These are phyloP conservation scores for Sclerospora graminicola DNA, from an alignment of 352 stramenopile genomes.

Conservation along the genomic window DNA sequence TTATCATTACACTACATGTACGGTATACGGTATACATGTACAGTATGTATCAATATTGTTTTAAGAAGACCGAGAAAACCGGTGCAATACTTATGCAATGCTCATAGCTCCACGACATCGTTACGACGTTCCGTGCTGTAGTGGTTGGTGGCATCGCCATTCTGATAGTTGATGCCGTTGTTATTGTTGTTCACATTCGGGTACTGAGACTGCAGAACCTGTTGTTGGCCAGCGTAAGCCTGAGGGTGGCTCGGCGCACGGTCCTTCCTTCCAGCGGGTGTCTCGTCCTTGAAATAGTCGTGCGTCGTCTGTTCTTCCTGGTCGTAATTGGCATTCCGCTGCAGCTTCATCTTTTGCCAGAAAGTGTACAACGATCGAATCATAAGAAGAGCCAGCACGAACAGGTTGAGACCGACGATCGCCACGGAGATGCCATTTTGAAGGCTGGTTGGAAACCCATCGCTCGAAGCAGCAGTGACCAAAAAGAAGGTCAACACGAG, in stretches of 20 bases:
- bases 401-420: conserved; percentile 60
- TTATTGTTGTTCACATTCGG: conserved; percentile 13
- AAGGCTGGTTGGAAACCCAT: conserved; percentile 46
- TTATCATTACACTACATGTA: not conserved
- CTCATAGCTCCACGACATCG: conserved; percentile 49
- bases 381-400: conserved; percentile 57
- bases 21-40: too few relatives aligned
- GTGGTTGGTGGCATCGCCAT: conserved; percentile 33
- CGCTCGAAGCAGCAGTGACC: conserved; percentile 38
- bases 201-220: conserved; percentile 15
- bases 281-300: conserved; percentile 64
- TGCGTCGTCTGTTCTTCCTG: conserved; percentile 49
- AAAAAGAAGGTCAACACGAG: conserved; percentile 68
- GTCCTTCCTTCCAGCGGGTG: conserved; percentile 29
- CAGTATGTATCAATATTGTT: too few relatives aligned
- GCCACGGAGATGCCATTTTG: conserved; percentile 61
- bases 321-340: conserved; percentile 47
- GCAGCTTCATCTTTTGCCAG: conserved; percentile 61
- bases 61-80: too few relatives aligned
- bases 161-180: conserved; percentile 35
- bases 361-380: conserved; percentile 59
- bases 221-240: conserved; percentile 8
- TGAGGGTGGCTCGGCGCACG: conserved; percentile 9
- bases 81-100: too few relatives aligned
- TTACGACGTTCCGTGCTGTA: conserved; percentile 47